Evolutionary conservation across 2,329 filamentous ascomycete species (phyloP), one percentile per base, ranked within the genome.

Genomic region (Xylaria polymorpha): DNA sequence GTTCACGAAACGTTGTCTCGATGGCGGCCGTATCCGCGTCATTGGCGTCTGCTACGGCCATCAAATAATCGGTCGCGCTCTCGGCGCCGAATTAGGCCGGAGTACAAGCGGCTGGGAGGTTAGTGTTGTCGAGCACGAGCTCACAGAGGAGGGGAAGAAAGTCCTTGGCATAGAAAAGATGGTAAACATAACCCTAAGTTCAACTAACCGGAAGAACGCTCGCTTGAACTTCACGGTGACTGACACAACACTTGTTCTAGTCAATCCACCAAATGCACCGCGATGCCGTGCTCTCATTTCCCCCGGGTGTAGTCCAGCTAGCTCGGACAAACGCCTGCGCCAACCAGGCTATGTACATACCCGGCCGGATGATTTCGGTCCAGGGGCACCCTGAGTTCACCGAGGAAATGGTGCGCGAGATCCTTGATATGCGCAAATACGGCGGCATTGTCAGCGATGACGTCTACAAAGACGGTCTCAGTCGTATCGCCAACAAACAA

Each of bases 351-450:
- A 93, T 97, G 87, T 92, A 96, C 77, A 80, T 85, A 22, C 87
- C 90, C 9, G 83, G 85, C 50, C 85, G 86, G 43, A 83, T 92
- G 69, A 90, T 97, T 69, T 90, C 92, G 0, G 88, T 97, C 1
- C 94, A 97, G 82, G 94, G 93, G 6, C 94, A 97, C 79, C 94
- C 94, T 0, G 94, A 97, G 79, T 96, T 95, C 78, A 92, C 86
- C 4, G 84, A 85, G 68, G 86, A 89, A 18, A 94, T 97, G 72
- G 87, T 94, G 74, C 83, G 82, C 20, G 90, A 93, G 78, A 81
- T 97, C 44, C 80, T 95, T 64, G 84, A 86, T 69, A 81, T 86
- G 68, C 86, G 94, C 66, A 88, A 92, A 76, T 83, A 84, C 35
- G 83, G 83, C 57, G 93, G 92, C 0, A 84, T 96, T 25, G 92